These are phyloP conservation scores for Colletotrichum sp. DNA, from an alignment of 2,329 filamentous ascomycete species.

Conservation along the genomic window DNA sequence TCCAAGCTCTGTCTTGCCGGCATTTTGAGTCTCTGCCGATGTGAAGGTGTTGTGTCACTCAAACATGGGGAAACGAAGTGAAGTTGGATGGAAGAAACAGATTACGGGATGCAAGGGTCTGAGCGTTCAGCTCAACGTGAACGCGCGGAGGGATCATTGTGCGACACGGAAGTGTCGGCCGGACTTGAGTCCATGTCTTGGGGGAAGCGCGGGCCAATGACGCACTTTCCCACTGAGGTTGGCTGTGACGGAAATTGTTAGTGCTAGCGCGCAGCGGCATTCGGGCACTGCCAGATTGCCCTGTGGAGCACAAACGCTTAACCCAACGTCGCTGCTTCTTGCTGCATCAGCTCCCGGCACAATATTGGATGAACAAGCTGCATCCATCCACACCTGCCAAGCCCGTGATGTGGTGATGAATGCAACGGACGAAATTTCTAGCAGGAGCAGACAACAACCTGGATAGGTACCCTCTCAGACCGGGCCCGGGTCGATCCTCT, in stretches of 20 bases:
- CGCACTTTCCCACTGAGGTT: neutral
- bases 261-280: neutral
- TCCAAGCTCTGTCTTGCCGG: slow-evolving; percentile 4
- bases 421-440: accelerated
- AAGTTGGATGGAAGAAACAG: neutral
- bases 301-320: neutral
- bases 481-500: neutral
- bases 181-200: neutral
- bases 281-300: neutral
- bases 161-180: slow-evolving; percentile 9
- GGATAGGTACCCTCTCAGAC: neutral
- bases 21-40: neutral
- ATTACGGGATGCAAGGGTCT: neutral
- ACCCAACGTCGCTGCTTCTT: neutral
- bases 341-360: neutral
- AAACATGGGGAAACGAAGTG: slow-evolving; percentile 3
- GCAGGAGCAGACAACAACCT: neutral
- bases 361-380: neutral
- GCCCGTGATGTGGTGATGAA: neutral
- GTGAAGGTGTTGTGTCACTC: neutral
- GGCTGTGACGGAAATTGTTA: neutral
- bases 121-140: neutral
- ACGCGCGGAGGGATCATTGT: neutral
- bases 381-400: neutral
- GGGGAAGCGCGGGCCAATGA: slow-evolving; percentile 6